A percentile compares a stretch with the other conserved stretches of the same genome.
phyloP scores from a whole-genome alignment of 106 monocot species.

The Dendrobium catenatum region DNA sequence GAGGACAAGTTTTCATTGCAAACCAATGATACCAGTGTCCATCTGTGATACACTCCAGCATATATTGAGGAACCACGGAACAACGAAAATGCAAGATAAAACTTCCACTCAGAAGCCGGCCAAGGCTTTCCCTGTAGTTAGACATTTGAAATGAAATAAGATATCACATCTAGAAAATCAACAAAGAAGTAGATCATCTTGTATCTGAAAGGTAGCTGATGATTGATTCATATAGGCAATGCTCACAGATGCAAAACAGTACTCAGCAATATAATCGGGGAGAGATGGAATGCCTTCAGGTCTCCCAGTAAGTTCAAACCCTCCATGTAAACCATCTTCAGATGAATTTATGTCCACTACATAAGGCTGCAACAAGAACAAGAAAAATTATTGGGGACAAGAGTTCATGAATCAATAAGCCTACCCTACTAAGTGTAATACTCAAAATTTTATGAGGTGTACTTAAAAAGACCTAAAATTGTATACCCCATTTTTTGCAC shows the following conservation, averaged over 20 bases:
- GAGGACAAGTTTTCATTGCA: not conserved
- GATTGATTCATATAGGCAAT: conserved; percentile 1
- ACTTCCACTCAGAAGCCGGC: conserved; percentile 89
- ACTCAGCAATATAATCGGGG: conserved; percentile 75
- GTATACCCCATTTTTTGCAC: too few species aligned
- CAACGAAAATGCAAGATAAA: conserved; percentile 90
- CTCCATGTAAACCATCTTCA: conserved; percentile 32
- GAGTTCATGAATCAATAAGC: not conserved
- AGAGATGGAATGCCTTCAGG: conserved; percentile 89
- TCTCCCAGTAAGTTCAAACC: conserved; percentile 50
- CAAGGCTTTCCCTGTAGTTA: conserved; percentile 70
- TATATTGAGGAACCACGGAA: conserved; percentile 83
- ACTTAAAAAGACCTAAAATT: too few species aligned
- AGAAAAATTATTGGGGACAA: not conserved
- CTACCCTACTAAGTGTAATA: not conserved
- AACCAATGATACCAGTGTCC: conserved; percentile 56
- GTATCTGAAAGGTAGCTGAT: not conserved
- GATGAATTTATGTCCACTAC: conserved; percentile 23
- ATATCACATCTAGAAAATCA: not conserved
- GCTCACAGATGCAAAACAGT: conserved; percentile 84
- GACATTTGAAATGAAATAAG: not conserved
- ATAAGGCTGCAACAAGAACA: conserved; percentile 50
- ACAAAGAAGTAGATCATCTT: not conserved
- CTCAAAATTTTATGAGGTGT: too few species aligned
- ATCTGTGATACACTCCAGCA: conserved; percentile 92